Percentiles rank a stretch among this genome's conserved stretches.
Conservation (phyloP, 768 basidiomycete genomes). For the Leucosporidium scottii region DNA sequence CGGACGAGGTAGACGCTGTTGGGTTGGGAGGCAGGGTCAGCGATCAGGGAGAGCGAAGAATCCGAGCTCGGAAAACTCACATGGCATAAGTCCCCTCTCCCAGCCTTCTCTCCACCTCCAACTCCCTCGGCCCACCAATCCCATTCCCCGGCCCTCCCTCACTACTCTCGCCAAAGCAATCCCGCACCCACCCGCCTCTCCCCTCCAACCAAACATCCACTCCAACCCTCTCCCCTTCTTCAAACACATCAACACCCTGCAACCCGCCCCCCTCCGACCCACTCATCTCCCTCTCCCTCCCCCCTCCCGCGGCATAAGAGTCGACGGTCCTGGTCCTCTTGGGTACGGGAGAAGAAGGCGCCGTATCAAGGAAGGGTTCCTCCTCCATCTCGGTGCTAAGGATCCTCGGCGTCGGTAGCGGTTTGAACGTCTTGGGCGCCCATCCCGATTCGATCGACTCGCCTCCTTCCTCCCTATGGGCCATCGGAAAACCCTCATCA, state of each 20-base stretch:
- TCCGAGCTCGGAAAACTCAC: conserved; percentile 1
- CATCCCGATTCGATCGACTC: not conserved
- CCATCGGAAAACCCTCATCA: not conserved
- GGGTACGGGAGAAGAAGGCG: conserved; percentile 3
- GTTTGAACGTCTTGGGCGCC: conserved; percentile 25
- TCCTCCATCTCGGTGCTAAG: conserved; percentile 12
- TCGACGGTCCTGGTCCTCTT: not conserved
- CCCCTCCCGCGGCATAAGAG: not conserved
- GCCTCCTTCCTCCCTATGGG: conserved; percentile 12
- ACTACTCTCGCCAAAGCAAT: conserved; percentile 60
- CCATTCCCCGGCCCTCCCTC: conserved; percentile 28
- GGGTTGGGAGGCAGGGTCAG: conserved; percentile 9
- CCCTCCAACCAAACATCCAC: conserved; percentile 61
- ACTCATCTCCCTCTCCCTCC: not conserved
- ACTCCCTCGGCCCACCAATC: conserved; percentile 27
- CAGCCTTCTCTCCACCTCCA: conserved; percentile 36
- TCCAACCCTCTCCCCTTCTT: conserved; percentile 65
- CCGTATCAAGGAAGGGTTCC: conserved; percentile 29
- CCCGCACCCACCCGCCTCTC: conserved; percentile 58
- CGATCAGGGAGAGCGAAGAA: not conserved
- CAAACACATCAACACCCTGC: conserved; percentile 46
- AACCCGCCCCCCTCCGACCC: conserved; percentile 12
- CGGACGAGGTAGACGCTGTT: conserved; percentile 38
- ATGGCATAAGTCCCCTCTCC: conserved; percentile 34
- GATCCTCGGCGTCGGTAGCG: conserved; percentile 9